Conservation (phyloP, 73 alveolate genomes). For the Stentor coeruleus region DNA sequence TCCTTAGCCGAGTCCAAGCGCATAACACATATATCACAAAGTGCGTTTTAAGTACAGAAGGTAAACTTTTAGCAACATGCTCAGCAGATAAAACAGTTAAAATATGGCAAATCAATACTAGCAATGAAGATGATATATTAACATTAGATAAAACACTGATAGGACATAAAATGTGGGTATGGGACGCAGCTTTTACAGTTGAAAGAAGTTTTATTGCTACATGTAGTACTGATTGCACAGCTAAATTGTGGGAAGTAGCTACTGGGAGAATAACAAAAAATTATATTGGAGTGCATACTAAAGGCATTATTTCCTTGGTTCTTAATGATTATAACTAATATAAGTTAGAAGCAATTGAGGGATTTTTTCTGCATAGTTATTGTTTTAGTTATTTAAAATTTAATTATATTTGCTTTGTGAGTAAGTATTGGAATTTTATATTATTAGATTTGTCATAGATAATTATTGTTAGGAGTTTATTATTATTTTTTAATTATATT, state of each 20-base stretch:
- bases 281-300: slow-evolving; percentile 57
- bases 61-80: slow-evolving; percentile 77
- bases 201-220: slow-evolving; percentile 77
- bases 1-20: slow-evolving; percentile 4
- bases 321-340: slow-evolving; percentile 36
- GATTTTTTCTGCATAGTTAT: too few relatives aligned
- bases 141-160: slow-evolving; percentile 44
- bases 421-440: too few relatives aligned
- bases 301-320: slow-evolving; percentile 60
- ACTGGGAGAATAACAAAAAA: slow-evolving; percentile 58
- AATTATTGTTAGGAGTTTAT: too few relatives aligned
- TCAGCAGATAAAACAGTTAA: slow-evolving; percentile 72
- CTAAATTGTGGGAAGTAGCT: slow-evolving; percentile 73
- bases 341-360: too few relatives aligned
- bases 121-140: slow-evolving; percentile 50
- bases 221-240: slow-evolving; percentile 69
- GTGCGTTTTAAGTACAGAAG: slow-evolving; percentile 59
- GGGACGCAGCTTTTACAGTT: slow-evolving; percentile 87
- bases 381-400: too few relatives aligned
- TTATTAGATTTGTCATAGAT: too few relatives aligned
- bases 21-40: slow-evolving; percentile 55
- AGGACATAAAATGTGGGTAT: slow-evolving; percentile 94
- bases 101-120: slow-evolving; percentile 69
- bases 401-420: too few relatives aligned
- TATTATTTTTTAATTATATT: too few relatives aligned